Percentiles rank a stretch among this genome's conserved stretches.
Conservation (phyloP, 805 yeast species). For the Blastobotrys terrestris region DNA sequence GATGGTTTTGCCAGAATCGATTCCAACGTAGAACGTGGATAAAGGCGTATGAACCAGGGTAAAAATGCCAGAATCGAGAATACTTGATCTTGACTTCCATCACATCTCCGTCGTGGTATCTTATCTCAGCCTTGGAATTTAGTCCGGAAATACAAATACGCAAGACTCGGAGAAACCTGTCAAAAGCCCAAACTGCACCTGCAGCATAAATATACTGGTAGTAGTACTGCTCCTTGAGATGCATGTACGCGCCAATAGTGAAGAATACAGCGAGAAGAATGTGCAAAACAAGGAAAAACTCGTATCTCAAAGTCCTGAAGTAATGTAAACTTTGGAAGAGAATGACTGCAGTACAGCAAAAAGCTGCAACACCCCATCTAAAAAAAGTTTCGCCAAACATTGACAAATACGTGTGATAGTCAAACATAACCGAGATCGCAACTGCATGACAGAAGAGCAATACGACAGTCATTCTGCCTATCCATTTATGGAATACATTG, state of each 20-base stretch:
- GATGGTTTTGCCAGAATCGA: constrained; percentile 67
- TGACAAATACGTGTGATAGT: constrained; percentile 53
- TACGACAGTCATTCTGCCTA: constrained; percentile 45
- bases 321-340: constrained; percentile 44
- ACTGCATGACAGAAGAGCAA: constrained; percentile 41
- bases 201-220: constrained; percentile 41
- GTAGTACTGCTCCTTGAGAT: constrained; percentile 25
- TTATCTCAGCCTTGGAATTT: constrained; percentile 23
- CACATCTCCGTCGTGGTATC: constrained; percentile 7
- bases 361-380: constrained; percentile 21
- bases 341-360: constrained; percentile 38
- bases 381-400: constrained; percentile 17
- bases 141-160: constrained; percentile 54
- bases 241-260: constrained; percentile 53
- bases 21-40: constrained; percentile 48
- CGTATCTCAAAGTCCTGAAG: constrained; percentile 50
- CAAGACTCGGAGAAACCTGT: constrained; percentile 50
- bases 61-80: constrained; percentile 43
- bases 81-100: constrained; percentile 24
- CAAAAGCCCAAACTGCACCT: constrained; percentile 64
- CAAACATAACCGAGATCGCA: constrained; percentile 39
- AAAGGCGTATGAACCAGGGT: constrained; percentile 53
- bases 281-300: constrained; percentile 50
- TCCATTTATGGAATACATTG: constrained; percentile 56
- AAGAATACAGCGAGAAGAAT: constrained; percentile 48